Evolutionary conservation across 805 yeast species (phyloP).

Genomic region (Isabelozyma heimii): DNA sequence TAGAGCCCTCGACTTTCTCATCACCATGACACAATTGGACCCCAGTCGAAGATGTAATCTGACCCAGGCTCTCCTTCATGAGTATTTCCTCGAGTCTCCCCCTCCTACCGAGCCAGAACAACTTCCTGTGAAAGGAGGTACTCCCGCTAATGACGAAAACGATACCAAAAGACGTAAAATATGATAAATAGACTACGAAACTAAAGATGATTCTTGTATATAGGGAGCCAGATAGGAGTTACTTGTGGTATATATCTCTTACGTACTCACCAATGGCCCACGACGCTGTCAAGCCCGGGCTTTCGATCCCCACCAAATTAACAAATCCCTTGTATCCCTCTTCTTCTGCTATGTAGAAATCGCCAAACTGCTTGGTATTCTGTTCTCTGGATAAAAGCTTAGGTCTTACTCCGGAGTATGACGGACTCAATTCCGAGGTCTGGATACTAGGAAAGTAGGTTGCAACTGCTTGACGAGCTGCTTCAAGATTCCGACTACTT

Average conservation of each 20-base stretch:
- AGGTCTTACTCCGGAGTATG: constrained; percentile 84
- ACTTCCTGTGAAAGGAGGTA: constrained; percentile 48
- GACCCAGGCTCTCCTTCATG: constrained; percentile 59
- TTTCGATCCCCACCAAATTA: constrained; percentile 79
- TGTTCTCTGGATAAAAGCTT: constrained; percentile 52
- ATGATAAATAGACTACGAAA: neutral
- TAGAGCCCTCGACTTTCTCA: constrained; percentile 71
- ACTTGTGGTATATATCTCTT: constrained; percentile 20
- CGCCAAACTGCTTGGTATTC: constrained; percentile 49
- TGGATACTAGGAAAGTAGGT: constrained; percentile 64
- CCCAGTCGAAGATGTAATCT: constrained; percentile 74
- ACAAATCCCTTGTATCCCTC: constrained; percentile 74
- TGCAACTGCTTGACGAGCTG: constrained; percentile 57
- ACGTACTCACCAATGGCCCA: constrained; percentile 84
- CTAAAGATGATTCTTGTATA: neutral
- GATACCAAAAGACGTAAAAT: constrained; percentile 18
- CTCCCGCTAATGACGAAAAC: constrained; percentile 8
- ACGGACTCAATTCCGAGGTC: constrained; percentile 52
- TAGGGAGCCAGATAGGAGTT: neutral
- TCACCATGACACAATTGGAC: constrained; percentile 69
- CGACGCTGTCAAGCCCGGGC: constrained; percentile 84
- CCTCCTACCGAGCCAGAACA: constrained; percentile 66
- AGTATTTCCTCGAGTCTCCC: constrained; percentile 72
- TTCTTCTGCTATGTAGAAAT: constrained; percentile 71
- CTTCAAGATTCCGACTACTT: constrained; percentile 44